Conservation (phyloP, 2,329 filamentous ascomycete genomes). For the Trichoderma sp. region DNA sequence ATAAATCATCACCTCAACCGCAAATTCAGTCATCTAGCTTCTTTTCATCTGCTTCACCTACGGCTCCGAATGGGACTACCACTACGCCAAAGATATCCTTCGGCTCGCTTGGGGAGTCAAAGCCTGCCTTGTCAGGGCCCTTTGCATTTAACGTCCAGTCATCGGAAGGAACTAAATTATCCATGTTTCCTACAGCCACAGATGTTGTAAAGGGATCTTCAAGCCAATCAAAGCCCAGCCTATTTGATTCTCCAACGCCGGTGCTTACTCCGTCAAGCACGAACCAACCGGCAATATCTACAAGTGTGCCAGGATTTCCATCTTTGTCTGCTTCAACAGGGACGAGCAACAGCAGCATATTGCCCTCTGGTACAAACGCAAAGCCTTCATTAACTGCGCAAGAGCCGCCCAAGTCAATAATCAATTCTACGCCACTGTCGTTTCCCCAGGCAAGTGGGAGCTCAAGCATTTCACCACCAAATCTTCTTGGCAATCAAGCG, state of each 20-base stretch:
- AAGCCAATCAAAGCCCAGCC: slow-evolving; percentile 21
- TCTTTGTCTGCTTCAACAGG: background rate
- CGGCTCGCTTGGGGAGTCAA: background rate
- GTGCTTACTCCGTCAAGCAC: slow-evolving; percentile 4
- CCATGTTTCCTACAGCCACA: background rate
- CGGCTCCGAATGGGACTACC: slow-evolving; percentile 27
- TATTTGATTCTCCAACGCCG: slow-evolving; percentile 27
- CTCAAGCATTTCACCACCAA: background rate
- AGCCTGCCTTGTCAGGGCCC: slow-evolving; percentile 2
- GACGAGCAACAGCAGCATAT: background rate
- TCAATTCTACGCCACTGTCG: background rate
- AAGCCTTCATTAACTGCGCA: background rate
- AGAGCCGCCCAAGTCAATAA: background rate
- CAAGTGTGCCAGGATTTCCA: background rate
- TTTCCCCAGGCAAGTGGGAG: background rate
- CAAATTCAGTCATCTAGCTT: slow-evolving; percentile 20
- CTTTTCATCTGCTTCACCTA: slow-evolving; percentile 27
- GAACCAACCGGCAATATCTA: background rate
- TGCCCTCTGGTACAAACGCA: background rate
- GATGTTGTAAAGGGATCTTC: background rate
- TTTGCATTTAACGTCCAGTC: background rate
- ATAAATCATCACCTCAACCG: slow-evolving; percentile 1
- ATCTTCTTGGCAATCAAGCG: background rate
- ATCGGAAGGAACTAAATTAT: background rate
- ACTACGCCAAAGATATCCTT: slow-evolving; percentile 18